Base-by-base conservation (phyloP, 495 filamentous ascomycete species). In the Penicillium waksmanii region DNA sequence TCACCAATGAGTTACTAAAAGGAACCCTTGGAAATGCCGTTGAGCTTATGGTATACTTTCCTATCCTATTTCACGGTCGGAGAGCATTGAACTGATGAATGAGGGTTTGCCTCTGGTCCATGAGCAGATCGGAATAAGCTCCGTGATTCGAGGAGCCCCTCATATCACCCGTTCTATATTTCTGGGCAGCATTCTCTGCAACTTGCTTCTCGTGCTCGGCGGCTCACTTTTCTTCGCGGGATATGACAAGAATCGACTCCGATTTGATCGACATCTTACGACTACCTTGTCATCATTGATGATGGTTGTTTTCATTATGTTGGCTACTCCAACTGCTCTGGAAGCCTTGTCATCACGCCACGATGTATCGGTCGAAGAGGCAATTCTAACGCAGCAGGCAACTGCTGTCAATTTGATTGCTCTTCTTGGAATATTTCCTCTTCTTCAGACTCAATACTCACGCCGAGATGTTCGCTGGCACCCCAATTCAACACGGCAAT, bases 211-310 rank as follows among this genome's bases (percentile, higher is more conserved):
- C 51, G 68, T 70, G 12, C 68, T 69, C 8, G 68, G 68, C 2
- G 43, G 66, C 56, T 60, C 64, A 12, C 48, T 71, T 4, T 59
- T 64, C 44, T 21, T 64, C 27, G 38, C 60, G 23, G 68, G 68
- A 31, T 65, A 61, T 40, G 54, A 61, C 34, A 57, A 67, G 43
- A 61, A 71, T 13, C 54, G 58, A 31, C 57, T 66, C 1, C 47
- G 54, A n/a, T 69, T 71, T 40, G 66, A 71, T 47, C 59, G 60
- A 11, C 62, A 58, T 21, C 31, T 66, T 13, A 68, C 64, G 13
- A 64, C 51, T 10, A 60, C 63, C 46, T 63, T 69, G 50, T 69
- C 66, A 2, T 69, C 66, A 40, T 50, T 75, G 12, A 71, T 69
- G 57, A 62, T 67, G 38, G 50, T 64, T 12, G 58, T 67, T 18